Evolutionary conservation across 345 rosid species (phyloP), one percentile per base, ranked within the genome.

Genomic region (Hypericum perforatum): DNA sequence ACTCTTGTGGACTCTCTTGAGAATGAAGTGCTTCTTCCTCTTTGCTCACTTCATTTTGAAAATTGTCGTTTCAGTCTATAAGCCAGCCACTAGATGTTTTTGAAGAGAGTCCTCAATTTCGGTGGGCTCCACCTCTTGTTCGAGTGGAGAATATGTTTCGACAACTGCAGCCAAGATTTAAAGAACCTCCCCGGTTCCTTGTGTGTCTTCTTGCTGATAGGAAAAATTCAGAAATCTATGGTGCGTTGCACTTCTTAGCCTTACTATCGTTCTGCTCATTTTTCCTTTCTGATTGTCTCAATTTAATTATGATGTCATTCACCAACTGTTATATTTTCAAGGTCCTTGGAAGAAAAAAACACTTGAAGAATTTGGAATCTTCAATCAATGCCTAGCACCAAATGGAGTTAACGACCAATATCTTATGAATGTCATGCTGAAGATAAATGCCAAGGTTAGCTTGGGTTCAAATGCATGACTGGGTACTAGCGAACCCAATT

Each of bases 291-390:
- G 9, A 55, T 51, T 13, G 11, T 1, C 32, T 56, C 50, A 46
- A 42, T 62, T 40, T 50, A 52, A 8, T 51, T 49, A 16, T 12
- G 47, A 67, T 72, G 45, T 45, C 43, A 56, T 49, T 43, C n/a
- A n/a, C n/a, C n/a, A n/a, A n/a, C n/a, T n/a, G n/a, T n/a, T n/a
- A n/a, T 43, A 53, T 63, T 66, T 13, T 56, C 32, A 60, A 84
- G 95, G 97, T 44, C 97, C 96, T 46, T 88, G 95, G 96, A 92
- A 88, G 75, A 85, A 76, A 70, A 77, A 50, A 58, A 61, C 90
- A 73, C 89, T 85, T 7, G 52, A 74, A 59, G 85, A 74, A 41
- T 74, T 61, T 58, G 97, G 97, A 52, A 74, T 92, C 65, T 70
- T 67, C 62, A 92, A 94, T 0, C 97, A 92, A 32, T 92, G 95